Conservation (phyloP, 78 protist genomes). For the Dictyostelium firmibasis region DNA sequence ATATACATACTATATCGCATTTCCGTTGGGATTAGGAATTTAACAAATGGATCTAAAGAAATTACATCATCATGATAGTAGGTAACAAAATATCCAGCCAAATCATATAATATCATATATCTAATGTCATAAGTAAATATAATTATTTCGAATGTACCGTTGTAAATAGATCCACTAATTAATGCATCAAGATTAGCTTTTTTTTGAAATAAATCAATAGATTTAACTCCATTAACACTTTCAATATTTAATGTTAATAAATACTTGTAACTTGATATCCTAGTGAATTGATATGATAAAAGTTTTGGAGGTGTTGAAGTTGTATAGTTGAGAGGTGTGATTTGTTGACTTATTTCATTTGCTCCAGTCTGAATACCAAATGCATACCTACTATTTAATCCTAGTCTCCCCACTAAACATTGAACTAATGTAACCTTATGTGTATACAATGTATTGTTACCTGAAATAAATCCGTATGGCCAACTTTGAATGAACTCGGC, state of each 20-base stretch:
- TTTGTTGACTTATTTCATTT: too few relatives aligned
- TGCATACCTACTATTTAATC: too few relatives aligned
- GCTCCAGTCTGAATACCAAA: too few relatives aligned
- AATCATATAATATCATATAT: neutral
- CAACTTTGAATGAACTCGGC: neutral
- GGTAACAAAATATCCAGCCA: neutral
- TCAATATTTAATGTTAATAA: neutral
- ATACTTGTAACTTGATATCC: neutral
- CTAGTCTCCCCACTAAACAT: too few relatives aligned
- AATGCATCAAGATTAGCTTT: neutral
- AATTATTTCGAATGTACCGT: neutral
- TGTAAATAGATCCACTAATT: neutral
- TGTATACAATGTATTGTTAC: neutral
- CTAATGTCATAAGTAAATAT: neutral
- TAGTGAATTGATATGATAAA: neutral
- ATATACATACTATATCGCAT: too few relatives aligned
- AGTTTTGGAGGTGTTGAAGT: neutral
- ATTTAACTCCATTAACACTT: too few relatives aligned
- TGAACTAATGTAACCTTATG: neutral
- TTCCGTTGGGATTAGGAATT: too few relatives aligned
- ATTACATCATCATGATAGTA: neutral
- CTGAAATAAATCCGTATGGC: neutral
- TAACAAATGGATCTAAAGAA: neutral
- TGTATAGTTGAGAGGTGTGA: too few relatives aligned
- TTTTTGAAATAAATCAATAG: too few relatives aligned